Conservation (phyloP, 805 yeast genomes). For the Teunomyces tritomae region DNA sequence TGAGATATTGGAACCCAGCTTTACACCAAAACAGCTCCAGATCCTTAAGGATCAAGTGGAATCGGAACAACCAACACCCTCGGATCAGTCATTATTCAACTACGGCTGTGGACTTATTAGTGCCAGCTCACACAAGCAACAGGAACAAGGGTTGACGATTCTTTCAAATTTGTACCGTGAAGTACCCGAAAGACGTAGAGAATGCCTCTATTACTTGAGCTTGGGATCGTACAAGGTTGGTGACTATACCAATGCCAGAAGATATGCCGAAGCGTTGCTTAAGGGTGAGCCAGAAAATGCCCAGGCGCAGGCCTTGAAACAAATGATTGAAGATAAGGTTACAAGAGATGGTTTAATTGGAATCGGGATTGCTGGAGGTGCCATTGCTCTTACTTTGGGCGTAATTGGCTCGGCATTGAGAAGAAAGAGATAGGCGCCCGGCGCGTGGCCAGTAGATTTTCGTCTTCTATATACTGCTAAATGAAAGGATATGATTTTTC, state of each 20-base stretch:
- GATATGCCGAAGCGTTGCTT: conserved; percentile 77
- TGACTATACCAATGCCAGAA: conserved; percentile 79
- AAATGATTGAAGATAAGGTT: conserved; percentile 78
- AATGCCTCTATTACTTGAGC: conserved; percentile 82
- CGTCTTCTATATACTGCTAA: neutral
- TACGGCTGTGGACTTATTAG: conserved; percentile 95
- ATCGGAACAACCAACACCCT: conserved; percentile 74
- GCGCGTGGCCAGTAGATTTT: neutral
- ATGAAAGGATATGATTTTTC: neutral
- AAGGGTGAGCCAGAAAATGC: conserved; percentile 79
- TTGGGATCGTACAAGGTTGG: conserved; percentile 87
- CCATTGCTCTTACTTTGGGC: conserved; percentile 81
- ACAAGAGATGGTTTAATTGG: conserved; percentile 89
- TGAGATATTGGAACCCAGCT: conserved; percentile 47
- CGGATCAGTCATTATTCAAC: conserved; percentile 85
- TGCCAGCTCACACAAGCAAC: conserved; percentile 59
- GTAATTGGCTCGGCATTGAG: conserved; percentile 43
- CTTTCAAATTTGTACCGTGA: conserved; percentile 69
- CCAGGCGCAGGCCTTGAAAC: conserved; percentile 71
- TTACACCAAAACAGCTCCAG: conserved; percentile 71
- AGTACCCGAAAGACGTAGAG: conserved; percentile 81
- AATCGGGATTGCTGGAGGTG: conserved; percentile 81
- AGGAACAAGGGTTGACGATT: conserved; percentile 74
- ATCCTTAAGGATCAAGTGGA: conserved; percentile 74
- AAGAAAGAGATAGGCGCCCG: conserved; percentile 18